Evolutionary conservation across 1,284 basidiomycete species (phyloP), one percentile per base, ranked within the genome.

Genomic region (Sporisorium reilianum): DNA sequence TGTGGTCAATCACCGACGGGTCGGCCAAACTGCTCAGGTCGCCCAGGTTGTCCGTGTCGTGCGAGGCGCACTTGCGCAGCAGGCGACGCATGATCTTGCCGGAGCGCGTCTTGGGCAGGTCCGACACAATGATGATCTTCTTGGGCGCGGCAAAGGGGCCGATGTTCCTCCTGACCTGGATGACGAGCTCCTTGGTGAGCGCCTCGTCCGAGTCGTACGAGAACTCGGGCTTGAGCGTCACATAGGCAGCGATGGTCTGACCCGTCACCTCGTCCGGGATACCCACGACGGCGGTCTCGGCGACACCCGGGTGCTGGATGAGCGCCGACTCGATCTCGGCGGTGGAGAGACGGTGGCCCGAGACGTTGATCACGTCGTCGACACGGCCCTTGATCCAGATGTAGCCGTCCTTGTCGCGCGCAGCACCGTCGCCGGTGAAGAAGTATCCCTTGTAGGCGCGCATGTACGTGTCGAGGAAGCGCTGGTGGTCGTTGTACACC

Each of bases 291-390:
- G 95, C 95, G 1, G 95, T 94, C 88, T 99, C 96, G 5, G 95
- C 94, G 40, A 98, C 94, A 75, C 95, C 96, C 69, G 90, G 90
- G 88, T 98, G 95, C 80, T 93, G 87, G 85, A 97, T 96, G 55
- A 99, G 89, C 3, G 95, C 95, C 6, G 92, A 94, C 87, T 99
- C 96, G 77, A 99, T 96, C 87, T 99, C 96, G 64, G 96, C 95
- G 0, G 96, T 99, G 42, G 93, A 96, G 59, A 99, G 88, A 84
- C 97, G 92, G 86, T 99, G 96, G 3, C 96, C 97, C 40, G 96
- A 97, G 8, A 80, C 78, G 86, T 91, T 81, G 80, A 86, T 85
- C 30, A 86, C 82, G 91, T 93, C 94, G 86, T 99, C 96, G 45
- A 99, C 91, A 80, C 96, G 91, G 55, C 96, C 96, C 87, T 95